Evolutionary conservation across 2,329 filamentous ascomycete genomes (phyloP), one percentile per base, ranked within the genome.

Genomic region (Aspergillus sp.): DNA sequence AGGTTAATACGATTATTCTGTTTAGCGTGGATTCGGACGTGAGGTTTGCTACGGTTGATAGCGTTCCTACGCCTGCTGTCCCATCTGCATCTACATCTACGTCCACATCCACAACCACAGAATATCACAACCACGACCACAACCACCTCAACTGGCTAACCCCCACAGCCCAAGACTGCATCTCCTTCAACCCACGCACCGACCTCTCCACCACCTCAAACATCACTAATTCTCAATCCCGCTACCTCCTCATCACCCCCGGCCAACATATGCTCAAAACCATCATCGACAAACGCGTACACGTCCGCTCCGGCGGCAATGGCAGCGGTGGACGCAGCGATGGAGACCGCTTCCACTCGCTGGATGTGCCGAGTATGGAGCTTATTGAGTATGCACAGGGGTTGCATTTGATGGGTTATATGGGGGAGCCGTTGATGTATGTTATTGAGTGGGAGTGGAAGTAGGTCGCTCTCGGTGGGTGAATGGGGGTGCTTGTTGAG

Each of bases 331-430:
- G 20, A 5, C 20, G 20, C 20, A 22, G 20, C 20, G 20, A 22
- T 4, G 52, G 49, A 15, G 59, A 62, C 30, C 52, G 50, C 2
- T 61, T 62, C 43, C 57, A 44, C 12, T 45, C 51, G 4, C 45
- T 61, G 6, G 45, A 55, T 3, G 9, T 61, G 13, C 61, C 61
- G 3, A 54, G 56, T 44, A 41, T 49, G 5, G 57, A 62, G 9
- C 53, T 64, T 7, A 60, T 63, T 25, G 61, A 64, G 49, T 63
- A 60, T 53, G 56, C 58, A 3, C 61, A 64, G 52, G 61, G 61
- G 0, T 25, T 63, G 17, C 45, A 58, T 10, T 43, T 62, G 9
- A 53, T 49, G 20, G 59, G 59, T 12, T 62, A 61, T 44, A 41
- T 60, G 25, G 60, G 54, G 5, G 59, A 63, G 38, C 57, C 53